Conservation (phyloP, 257 asterid species). For the Solanum chmielewskii region DNA sequence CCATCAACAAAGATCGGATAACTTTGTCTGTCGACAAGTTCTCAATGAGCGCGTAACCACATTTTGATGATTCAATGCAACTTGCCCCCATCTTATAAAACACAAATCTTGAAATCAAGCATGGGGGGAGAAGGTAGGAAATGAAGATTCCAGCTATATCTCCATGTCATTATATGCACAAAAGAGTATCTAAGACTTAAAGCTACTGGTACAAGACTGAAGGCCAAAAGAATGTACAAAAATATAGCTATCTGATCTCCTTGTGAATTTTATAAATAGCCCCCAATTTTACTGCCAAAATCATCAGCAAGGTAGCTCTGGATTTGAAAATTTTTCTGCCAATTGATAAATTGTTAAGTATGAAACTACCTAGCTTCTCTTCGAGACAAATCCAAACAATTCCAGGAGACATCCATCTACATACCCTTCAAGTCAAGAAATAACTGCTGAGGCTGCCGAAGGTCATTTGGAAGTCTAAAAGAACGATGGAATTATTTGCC, state of each 20-base stretch:
- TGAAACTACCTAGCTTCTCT: constrained; percentile 6
- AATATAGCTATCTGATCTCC: neutral
- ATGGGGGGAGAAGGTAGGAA: neutral
- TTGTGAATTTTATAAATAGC: constrained; percentile 10
- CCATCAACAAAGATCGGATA: neutral
- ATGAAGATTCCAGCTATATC: neutral
- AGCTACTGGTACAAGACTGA: neutral
- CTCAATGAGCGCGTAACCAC: neutral
- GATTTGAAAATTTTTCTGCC: neutral
- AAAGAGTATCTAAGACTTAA: neutral
- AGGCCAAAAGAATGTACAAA: neutral
- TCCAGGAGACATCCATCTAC: neutral
- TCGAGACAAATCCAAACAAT: neutral
- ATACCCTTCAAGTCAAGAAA: neutral
- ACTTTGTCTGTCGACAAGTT: neutral
- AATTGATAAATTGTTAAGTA: neutral
- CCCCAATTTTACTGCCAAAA: constrained; percentile 1
- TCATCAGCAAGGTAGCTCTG: neutral
- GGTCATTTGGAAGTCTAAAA: neutral
- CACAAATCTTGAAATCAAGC: neutral
- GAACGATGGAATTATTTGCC: neutral
- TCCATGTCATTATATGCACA: neutral
- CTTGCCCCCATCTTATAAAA: neutral
- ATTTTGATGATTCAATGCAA: neutral
- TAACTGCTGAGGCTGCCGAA: constrained; percentile 1